Base-by-base conservation (phyloP, 2,329 filamentous ascomycete genomes). In the Cytospora piceae region DNA sequence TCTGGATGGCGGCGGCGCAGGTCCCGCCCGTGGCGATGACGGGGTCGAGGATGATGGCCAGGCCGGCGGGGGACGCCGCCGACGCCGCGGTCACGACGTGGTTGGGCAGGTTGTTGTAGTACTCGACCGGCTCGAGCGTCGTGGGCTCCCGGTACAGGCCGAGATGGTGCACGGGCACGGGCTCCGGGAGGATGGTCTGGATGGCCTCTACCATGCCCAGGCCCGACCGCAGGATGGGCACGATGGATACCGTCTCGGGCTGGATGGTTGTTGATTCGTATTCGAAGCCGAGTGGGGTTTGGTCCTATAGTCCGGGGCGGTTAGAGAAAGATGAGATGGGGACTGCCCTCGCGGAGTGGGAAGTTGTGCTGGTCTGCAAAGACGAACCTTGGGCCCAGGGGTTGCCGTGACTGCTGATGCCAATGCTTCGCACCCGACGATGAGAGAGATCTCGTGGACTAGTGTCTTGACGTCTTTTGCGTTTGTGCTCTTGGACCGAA, bases 101-200 rank as follows among this genome's bases (percentile, higher is more conserved):
- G 78, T 92, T 90, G 42, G 93, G 93, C 24, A 97, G 88, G 78
- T 97, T 97, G 83, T 97, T 97, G 85, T 97, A 97, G 85, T 97
- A 97, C 79, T 97, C 94, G 66, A 97, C 94, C 3, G 94, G 93
- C 73, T 93, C 88, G 64, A 97, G 88, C 54, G 92, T 94, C 64
- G 87, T 87, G 67, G 91, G 92, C 76, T 97, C 94, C 74, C 94
- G 92, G 83, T 94, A 98, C 74, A 98, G 90, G 70, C 95, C 94
- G 9, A 98, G 90, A 77, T 98, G 94, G 81, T 98, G 93, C 69
- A 97, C 87, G 8, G 93, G 90, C 37, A 94, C 91, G 17, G 92
- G 85, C 46, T 78, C 75, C 22, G 94, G 94, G 66, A 98, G 92
- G 72, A 98, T 84, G 32, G 88, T 89, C 80, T 94, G 90, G 53